A percentile compares a stretch with the other conserved stretches of the same genome.
Evolutionary conservation across 2,329 filamentous ascomycete species (phyloP).

Genomic region (Clarireedia homoeocarpa): DNA sequence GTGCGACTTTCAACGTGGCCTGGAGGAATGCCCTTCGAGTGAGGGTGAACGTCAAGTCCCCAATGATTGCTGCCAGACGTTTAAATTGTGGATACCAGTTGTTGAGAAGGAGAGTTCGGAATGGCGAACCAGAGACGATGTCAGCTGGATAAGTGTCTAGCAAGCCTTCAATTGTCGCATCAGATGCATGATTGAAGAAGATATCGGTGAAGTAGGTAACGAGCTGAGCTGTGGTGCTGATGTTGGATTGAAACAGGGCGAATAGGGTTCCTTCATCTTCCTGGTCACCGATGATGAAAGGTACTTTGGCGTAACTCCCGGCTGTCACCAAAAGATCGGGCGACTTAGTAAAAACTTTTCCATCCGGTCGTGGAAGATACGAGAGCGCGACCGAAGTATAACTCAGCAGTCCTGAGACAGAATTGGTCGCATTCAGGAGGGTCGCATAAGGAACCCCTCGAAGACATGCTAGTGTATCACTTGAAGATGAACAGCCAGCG

Average conservation of each 20-base stretch:
- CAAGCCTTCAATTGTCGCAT: slow-evolving; percentile 43
- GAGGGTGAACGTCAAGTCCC: slow-evolving; percentile 69
- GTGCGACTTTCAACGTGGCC: slow-evolving; percentile 37
- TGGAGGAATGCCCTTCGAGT: slow-evolving; percentile 58
- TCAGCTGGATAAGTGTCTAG: slow-evolving; percentile 54
- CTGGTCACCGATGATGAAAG: slow-evolving; percentile 64
- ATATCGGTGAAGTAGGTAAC: slow-evolving; percentile 51
- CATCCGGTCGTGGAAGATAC: slow-evolving; percentile 69
- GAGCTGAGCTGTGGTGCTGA: slow-evolving; percentile 52
- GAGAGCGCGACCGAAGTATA: slow-evolving; percentile 63
- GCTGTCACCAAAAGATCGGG: slow-evolving; percentile 49
- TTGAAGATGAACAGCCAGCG: slow-evolving; percentile 51
- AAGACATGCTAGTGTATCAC: slow-evolving; percentile 58
- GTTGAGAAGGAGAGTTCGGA: slow-evolving; percentile 60
- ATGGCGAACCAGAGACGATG: slow-evolving; percentile 54
- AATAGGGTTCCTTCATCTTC: slow-evolving; percentile 78
- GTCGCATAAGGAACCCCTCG: slow-evolving; percentile 50
- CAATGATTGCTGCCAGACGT: slow-evolving; percentile 65
- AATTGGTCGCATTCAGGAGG: slow-evolving; percentile 59
- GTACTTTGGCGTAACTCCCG: slow-evolving; percentile 51
- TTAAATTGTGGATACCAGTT: slow-evolving; percentile 72
- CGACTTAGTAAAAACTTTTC: slow-evolving; percentile 50
- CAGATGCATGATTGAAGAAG: slow-evolving; percentile 52
- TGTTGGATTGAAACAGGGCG: slow-evolving; percentile 58
- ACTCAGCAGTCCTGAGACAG: slow-evolving; percentile 59